Base-by-base conservation (phyloP, 495 filamentous ascomycete genomes). In the Schizothecium vesticola region DNA sequence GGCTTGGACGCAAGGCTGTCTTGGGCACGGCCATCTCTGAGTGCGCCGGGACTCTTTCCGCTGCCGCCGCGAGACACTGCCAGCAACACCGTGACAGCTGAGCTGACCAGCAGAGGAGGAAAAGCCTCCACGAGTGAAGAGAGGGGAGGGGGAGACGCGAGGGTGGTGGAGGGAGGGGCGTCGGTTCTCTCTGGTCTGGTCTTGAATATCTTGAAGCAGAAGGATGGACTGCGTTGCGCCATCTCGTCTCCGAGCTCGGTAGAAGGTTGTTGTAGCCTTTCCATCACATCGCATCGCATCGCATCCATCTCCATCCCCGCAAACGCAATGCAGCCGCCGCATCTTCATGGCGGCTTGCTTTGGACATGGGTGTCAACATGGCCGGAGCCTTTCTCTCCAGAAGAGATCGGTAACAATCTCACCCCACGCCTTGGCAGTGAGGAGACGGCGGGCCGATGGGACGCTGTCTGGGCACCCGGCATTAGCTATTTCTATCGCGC, bases 391-490 rank as follows among this genome's bases (percentile, higher is more conserved):
- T 31, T 61, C 7, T 1, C 28, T 61, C 28, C 31, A 12, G n/a
- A 23, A 6, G 7, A 0, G 22, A 23, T 59, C 57, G 24, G 59
- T 25, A 29, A 25, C 24, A 60, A 7, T 31, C 31, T 31, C 19
- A 61, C 60, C 60, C 60, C 28, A 61, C 60, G 60, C 60, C 60
- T 61, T 61, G 60, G 60, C 60, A 61, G 60, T 25, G 59, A 60
- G 59, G 59, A 19, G 59, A 12, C 26, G 23, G n/a, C 28, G 16
- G n/a, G n/a, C 19, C 60, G 26, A 21, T 31, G 19, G 26, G 8
- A 28, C 21, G 25, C 16, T 28, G 28, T 28, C 59, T 31, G 28
- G 1, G 31, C 26, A 61, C 60, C 60, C 28, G 31, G 28, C 60
- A 36, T 51, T 51, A n/a, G 43, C 16, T 51, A 51, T 51, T 51